Evolutionary conservation across 441 rosid genomes (phyloP).

Genomic region (Brassica hybrid): DNA sequence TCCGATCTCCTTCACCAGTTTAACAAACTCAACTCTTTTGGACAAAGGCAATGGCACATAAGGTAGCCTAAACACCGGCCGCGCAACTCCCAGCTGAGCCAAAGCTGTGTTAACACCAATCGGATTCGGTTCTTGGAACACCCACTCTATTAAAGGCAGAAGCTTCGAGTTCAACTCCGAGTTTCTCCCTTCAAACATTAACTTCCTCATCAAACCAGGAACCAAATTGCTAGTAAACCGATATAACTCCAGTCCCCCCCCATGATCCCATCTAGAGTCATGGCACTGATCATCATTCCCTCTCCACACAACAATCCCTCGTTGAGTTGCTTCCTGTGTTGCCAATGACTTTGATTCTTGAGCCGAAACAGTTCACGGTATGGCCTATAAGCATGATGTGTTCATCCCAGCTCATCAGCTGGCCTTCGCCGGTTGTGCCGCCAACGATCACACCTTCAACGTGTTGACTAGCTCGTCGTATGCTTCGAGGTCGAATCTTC

Average conservation of each 20-base stretch:
- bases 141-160: conserved; percentile 79
- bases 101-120: conserved; percentile 80
- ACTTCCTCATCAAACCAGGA: conserved; percentile 67
- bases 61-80: conserved; percentile 87
- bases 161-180: conserved; percentile 61
- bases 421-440: conserved; percentile 95
- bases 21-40: conserved; percentile 71
- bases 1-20: conserved; percentile 70
- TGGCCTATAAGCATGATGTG: conserved; percentile 93
- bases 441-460: conserved; percentile 88
- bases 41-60: conserved; percentile 74
- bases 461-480: conserved; percentile 72
- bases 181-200: conserved; percentile 76
- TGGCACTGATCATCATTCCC: conserved; percentile 92
- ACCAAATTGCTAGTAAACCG: conserved; percentile 78
- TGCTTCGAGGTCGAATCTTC: conserved; percentile 93
- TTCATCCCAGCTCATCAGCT: conserved; percentile 95
- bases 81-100: conserved; percentile 83
- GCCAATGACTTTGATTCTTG: conserved; percentile 76
- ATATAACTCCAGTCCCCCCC: conserved; percentile 79
- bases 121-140: conserved; percentile 81
- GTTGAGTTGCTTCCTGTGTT: conserved; percentile 96
- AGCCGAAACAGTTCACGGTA: conserved; percentile 83
- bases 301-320: conserved; percentile 85
- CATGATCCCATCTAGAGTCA: conserved; percentile 77